Evolutionary conservation across 1,284 basidiomycete species (phyloP).

Genomic region (Leccinum subfulvum): DNA sequence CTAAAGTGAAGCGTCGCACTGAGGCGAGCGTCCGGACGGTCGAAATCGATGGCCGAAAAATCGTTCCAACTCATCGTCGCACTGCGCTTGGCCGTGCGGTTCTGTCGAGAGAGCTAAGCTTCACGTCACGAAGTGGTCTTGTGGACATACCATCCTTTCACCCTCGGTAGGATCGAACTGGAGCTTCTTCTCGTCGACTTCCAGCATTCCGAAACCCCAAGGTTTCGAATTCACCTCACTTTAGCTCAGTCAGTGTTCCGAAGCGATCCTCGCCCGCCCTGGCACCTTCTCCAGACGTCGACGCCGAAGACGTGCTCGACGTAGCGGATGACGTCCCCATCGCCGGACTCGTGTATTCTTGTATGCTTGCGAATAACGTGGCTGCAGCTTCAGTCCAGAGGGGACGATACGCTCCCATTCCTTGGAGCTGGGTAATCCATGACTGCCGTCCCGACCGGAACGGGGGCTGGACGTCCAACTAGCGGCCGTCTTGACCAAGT

Average conservation of each 20-base stretch:
- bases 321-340: conserved; percentile 26
- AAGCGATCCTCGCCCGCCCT: conserved; percentile 63
- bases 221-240: conserved; percentile 86
- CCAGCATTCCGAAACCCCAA: conserved; percentile 68
- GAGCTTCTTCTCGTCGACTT: conserved; percentile 60
- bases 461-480: conserved; percentile 58
- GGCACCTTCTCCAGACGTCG: conserved; percentile 35
- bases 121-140: neutral
- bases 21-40: conserved; percentile 70
- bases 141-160: conserved; percentile 66
- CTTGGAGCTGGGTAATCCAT: conserved; percentile 54
- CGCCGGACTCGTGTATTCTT: conserved; percentile 45
- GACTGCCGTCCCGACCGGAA: conserved; percentile 28
- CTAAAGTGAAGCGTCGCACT: conserved; percentile 81
- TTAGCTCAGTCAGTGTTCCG: conserved; percentile 76
- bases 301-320: conserved; percentile 30
- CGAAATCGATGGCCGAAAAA: conserved; percentile 79
- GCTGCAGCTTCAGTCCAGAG: conserved; percentile 49
- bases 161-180: conserved; percentile 85
- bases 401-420: conserved; percentile 74
- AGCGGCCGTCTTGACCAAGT: conserved; percentile 72
- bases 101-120: conserved; percentile 40
- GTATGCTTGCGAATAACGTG: conserved; percentile 67
- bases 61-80: conserved; percentile 84
- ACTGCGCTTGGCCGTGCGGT: conserved; percentile 68